These are phyloP conservation scores for Alisma plantagoaquatica DNA, from an alignment of 106 monocot species.

Conservation along the genomic window DNA sequence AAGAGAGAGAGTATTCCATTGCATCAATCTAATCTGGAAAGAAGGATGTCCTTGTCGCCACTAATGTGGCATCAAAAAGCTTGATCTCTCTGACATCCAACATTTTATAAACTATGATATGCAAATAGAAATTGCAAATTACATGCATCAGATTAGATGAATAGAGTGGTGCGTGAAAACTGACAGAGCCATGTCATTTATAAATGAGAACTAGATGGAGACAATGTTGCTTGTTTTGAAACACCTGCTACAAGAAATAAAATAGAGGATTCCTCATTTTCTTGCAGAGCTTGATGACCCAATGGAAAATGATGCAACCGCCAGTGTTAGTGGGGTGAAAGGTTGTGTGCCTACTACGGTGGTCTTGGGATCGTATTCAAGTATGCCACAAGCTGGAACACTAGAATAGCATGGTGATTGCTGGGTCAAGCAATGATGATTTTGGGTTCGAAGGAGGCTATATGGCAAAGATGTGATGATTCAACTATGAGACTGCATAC, in stretches of 20 bases:
- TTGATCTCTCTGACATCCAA: slow-evolving; percentile 77
- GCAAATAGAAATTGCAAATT: slow-evolving; percentile 88
- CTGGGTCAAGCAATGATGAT: slow-evolving; percentile 70
- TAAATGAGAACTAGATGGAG: slow-evolving; percentile 92
- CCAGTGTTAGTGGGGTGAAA: slow-evolving; percentile 63
- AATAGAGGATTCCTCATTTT: slow-evolving; percentile 81
- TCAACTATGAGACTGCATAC: no score
- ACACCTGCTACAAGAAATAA: slow-evolving; percentile 73
- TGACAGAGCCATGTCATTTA: slow-evolving; percentile 76
- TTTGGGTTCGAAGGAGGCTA: slow-evolving; percentile 77
- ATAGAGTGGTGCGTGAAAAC: slow-evolving; percentile 82
- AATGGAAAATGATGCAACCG: slow-evolving; percentile 60
- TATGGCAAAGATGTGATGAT: slow-evolving; percentile 72
- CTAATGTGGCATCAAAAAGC: slow-evolving; percentile 90
- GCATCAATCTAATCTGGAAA: slow-evolving; percentile 54
- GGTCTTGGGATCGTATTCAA: slow-evolving; percentile 63
- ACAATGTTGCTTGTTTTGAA: slow-evolving; percentile 79
- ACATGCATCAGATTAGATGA: slow-evolving; percentile 72
- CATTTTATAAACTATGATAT: slow-evolving; percentile 91
- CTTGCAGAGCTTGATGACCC: slow-evolving; percentile 69
- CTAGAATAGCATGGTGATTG: slow-evolving; percentile 71
- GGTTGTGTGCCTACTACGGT: slow-evolving; percentile 86
- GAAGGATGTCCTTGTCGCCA: slow-evolving; percentile 87
- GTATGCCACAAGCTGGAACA: slow-evolving; percentile 86
- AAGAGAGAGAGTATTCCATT: slow-evolving; percentile 73